phyloP scores from a whole-genome alignment of 2,329 filamentous ascomycete species.

The Anthostomella pinea region DNA sequence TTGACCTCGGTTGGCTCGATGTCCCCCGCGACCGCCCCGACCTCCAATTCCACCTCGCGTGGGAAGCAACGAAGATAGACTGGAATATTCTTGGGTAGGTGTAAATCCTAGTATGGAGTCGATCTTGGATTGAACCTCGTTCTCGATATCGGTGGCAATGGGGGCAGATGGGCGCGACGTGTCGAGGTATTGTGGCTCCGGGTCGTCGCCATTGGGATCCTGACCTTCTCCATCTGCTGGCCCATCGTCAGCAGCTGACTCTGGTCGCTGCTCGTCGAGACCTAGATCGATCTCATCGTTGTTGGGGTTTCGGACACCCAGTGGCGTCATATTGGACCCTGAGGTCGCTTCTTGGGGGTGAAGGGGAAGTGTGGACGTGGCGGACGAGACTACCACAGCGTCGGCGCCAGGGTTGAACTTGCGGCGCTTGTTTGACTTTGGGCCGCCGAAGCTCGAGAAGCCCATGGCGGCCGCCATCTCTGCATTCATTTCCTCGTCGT shows the following conservation, averaged over 20 bases:
- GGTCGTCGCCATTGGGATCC: conserved; percentile 8
- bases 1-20: conserved; percentile 14
- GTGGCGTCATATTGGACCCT: conserved; percentile 37
- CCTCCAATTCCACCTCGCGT: conserved; percentile 1
- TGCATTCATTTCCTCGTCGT: conserved; percentile 37
- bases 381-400: conserved; percentile 30
- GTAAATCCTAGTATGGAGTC: conserved; percentile 24
- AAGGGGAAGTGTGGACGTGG: conserved; percentile 24
- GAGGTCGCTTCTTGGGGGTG: conserved; percentile 19
- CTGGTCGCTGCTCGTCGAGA: conserved; percentile 33
- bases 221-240: conserved; percentile 1
- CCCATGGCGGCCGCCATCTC: conserved; percentile 69
- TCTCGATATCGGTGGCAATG: conserved; percentile 7
- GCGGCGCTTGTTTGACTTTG: conserved; percentile 60
- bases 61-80: conserved; percentile 5
- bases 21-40: conserved; percentile 17
- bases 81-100: conserved; percentile 1
- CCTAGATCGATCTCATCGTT: conserved; percentile 45
- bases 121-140: conserved; percentile 25
- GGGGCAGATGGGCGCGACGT: conserved; percentile 32
- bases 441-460: conserved; percentile 66
- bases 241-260: conserved; percentile 5
- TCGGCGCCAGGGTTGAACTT: conserved; percentile 58
- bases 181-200: conserved; percentile 31
- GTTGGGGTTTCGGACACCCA: conserved; percentile 39